Percentiles rank a stretch among this genome's conserved stretches.
Evolutionary conservation across 345 rosid species (phyloP).

Genomic region (Theobroma cacao): DNA sequence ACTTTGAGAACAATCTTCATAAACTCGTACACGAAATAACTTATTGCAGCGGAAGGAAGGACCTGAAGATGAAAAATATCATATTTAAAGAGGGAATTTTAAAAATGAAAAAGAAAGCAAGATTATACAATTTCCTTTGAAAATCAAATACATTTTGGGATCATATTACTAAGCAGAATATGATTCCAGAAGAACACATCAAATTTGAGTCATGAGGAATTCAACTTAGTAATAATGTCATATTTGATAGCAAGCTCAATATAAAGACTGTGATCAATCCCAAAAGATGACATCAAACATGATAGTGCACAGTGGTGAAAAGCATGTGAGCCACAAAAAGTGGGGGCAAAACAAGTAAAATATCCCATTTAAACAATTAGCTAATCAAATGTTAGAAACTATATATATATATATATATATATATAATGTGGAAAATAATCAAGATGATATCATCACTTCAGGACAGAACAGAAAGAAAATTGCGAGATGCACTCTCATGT

Average conservation of each 20-base stretch:
- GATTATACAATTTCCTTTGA: not conserved
- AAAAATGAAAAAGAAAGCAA: constrained; percentile 7
- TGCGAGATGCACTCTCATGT: not conserved
- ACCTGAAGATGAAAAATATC: constrained; percentile 48
- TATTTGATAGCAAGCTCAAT: not conserved
- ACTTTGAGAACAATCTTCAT: constrained; percentile 84
- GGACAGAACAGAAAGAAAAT: not conserved
- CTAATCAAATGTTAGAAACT: not conserved
- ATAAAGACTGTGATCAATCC: not conserved
- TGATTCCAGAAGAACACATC: not conserved
- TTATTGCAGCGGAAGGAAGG: constrained; percentile 79
- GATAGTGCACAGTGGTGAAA: not conserved
- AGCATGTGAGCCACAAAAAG: not conserved
- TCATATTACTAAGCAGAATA: not conserved
- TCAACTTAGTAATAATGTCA: not conserved
- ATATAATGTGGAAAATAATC: not conserved
- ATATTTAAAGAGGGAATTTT: not conserved
- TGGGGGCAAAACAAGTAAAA: not conserved
- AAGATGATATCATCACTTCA: constrained; percentile 2
- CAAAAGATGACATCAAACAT: not conserved
- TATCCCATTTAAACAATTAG: not conserved
- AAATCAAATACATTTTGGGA: not conserved
- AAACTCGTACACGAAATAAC: constrained; percentile 81
- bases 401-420: no score
- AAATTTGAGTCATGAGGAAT: not conserved